Base-by-base conservation (phyloP, 2,329 filamentous ascomycete species). In the Hypoxylon sp. region DNA sequence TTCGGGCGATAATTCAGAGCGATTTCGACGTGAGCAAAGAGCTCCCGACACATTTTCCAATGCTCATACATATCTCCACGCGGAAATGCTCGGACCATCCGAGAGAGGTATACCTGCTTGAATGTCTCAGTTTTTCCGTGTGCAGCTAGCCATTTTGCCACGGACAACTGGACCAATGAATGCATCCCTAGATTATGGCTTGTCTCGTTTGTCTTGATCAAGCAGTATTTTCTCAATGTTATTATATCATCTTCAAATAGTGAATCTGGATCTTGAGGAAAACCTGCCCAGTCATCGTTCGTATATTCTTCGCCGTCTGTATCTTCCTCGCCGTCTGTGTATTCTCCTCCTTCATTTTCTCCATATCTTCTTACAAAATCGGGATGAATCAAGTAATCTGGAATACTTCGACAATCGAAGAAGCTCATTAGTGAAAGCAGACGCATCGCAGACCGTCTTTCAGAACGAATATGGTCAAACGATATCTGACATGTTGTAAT, bases 361-460 rank as follows among this genome's bases (percentile, higher is more conserved):
- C n/a, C n/a, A 17, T 2, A n/a, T 19, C 39, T 3, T 1, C 9
- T 10, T 44, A 44, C 8, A 6, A n/a, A 5, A 5, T 9, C 39
- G 17, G 39, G 39, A 19, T 6, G n/a, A 10, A 44, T 3, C 39
- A 44, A 44, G 39, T 19, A n/a, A 10, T 44, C 39, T 11, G n/a
- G 39, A 19, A 44, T 44, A 19, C 39, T 6, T n/a, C 14, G 39
- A 6, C 39, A 44, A 44, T 44, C 14, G 39, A 48, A 48, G 13
- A 48, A 48, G 6, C 46, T 48, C 46, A 48, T 29, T 24, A 48
- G 22, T 3, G 46, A 48, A 13, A 48, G 46, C 22, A 48, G 46
- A 29, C n/a, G 10, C 3, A 14, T 8, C 2, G 46, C 46, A 5
- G 46, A 48, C 11, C 4, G 22, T 48, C 24, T 48, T 29, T 48